Percentiles rank a stretch among this genome's conserved stretches.
Conservation (phyloP, 2,329 filamentous ascomycete species). For the Cladosporium sp. region DNA sequence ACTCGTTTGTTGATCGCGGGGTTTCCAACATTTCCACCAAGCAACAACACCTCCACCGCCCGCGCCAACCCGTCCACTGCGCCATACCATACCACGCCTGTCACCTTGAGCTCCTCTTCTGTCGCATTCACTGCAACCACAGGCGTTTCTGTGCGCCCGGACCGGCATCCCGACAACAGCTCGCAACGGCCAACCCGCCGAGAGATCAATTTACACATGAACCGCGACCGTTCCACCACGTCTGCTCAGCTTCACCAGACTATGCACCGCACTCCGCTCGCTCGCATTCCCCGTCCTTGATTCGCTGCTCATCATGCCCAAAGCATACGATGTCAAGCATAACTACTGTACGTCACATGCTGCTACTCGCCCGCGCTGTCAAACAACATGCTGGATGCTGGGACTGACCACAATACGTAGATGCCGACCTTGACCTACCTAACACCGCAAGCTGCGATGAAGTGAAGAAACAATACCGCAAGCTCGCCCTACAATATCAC, state of each 20-base stretch:
- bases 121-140: neutral
- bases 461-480: constrained; percentile 81
- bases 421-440: constrained; percentile 73
- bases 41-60: neutral
- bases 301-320: constrained; percentile 53
- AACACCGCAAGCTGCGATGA: constrained; percentile 66
- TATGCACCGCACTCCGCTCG: constrained; percentile 5
- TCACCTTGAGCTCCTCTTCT: neutral
- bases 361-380: neutral
- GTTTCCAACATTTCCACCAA: neutral
- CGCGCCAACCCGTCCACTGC: neutral
- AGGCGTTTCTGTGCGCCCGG: neutral
- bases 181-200: constrained; percentile 2
- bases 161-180: neutral
- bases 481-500: constrained; percentile 80
- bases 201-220: constrained; percentile 7
- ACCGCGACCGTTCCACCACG: neutral
- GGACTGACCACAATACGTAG: neutral
- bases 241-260: constrained; percentile 4
- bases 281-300: constrained; percentile 1
- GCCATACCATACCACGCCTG: neutral
- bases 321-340: constrained; percentile 42
- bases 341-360: constrained; percentile 58
- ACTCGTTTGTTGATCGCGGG: constrained; percentile 1
- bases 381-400: no score